Base-by-base conservation (phyloP, 2,329 filamentous ascomycete species). In the Cadophora malorum region DNA sequence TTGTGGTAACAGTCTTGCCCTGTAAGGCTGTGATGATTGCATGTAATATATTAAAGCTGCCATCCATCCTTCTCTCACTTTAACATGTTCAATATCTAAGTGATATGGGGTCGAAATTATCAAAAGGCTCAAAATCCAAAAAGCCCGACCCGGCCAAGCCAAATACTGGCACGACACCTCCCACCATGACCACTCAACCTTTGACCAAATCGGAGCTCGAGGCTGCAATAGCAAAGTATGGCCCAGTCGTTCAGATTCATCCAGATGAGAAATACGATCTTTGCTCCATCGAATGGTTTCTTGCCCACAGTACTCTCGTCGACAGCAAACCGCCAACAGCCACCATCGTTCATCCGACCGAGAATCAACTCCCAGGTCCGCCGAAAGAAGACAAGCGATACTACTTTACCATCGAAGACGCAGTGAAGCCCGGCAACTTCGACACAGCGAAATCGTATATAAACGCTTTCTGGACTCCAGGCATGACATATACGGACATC, bases 271-370 rank as follows among this genome's bases (percentile, higher is more conserved):
- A 68, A 64, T 73, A 72, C 16, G 28, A 69, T 25, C 64, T 64
- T 52, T 72, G 68, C 63, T 74, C 72, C 5, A 55, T 74, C 21
- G 71, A 73, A 60, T 74, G 67, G 66, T 68, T 70, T 35, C 68
- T 73, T 23, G 50, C 64, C 4, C 70, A 73, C 58, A 49, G 63
- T 55, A 69, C 70, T 6, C 53, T 74, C 8, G 53, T 72, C 25
- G 72, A 74, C 64, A 67, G 35, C 63, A 67, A 70, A 66, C 33
- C 50, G 16, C 63, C 47, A 6, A 55, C 53, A 9, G 38, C 63
- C 1, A 70, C 66, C 35, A 73, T 71, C 21, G 31, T 71, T 19
- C 72, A 73, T n/a, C 72, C 72, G 1, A 67, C 65, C 9, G 35
- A 58, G 21, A 41, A 50, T 5, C 70, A 72, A 41, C 72, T 74